Conservation (phyloP, 1,284 basidiomycete species). For the Tilletia setariae region DNA sequence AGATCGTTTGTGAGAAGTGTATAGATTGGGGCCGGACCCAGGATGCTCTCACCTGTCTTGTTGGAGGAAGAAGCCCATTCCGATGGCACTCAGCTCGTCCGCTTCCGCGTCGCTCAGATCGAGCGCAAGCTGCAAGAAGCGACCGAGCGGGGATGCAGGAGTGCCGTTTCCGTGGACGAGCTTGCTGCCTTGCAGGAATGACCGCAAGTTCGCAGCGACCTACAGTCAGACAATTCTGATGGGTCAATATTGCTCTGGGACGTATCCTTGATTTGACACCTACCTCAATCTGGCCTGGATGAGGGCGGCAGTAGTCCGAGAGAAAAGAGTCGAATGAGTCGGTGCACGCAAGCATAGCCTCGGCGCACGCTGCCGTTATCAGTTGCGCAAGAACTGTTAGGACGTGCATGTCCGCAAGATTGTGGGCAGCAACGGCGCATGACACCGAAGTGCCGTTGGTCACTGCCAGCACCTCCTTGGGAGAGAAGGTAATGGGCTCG, state of each 20-base stretch:
- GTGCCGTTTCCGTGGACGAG: not conserved
- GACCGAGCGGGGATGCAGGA: not conserved
- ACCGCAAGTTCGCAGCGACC: constrained; percentile 12
- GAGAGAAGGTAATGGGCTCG: not conserved
- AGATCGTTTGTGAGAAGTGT: too few species aligned
- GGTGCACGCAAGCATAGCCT: not conserved
- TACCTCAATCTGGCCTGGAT: constrained; percentile 13
- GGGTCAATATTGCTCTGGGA: too few species aligned
- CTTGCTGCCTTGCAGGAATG: constrained; percentile 1
- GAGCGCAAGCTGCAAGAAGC: constrained; percentile 6
- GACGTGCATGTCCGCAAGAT: constrained; percentile 2
- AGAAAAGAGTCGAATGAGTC: constrained; percentile 13
- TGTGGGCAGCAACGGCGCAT: constrained; percentile 9
- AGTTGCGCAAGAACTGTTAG: constrained; percentile 1
- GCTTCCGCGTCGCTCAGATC: constrained; percentile 3
- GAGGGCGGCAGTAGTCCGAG: constrained; percentile 6
- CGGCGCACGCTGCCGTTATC: not conserved
- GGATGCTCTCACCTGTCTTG: not conserved
- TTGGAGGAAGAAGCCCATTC: not conserved
- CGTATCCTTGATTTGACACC: not conserved
- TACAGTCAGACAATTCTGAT: too few species aligned
- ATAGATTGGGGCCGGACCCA: too few species aligned
- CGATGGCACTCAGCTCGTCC: not conserved
- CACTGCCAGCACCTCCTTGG: constrained; percentile 8
- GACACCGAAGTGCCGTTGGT: constrained; percentile 10